phyloP scores from a whole-genome alignment of 768 basidiomycete species.

The Strobilomyces echinocephalus region DNA sequence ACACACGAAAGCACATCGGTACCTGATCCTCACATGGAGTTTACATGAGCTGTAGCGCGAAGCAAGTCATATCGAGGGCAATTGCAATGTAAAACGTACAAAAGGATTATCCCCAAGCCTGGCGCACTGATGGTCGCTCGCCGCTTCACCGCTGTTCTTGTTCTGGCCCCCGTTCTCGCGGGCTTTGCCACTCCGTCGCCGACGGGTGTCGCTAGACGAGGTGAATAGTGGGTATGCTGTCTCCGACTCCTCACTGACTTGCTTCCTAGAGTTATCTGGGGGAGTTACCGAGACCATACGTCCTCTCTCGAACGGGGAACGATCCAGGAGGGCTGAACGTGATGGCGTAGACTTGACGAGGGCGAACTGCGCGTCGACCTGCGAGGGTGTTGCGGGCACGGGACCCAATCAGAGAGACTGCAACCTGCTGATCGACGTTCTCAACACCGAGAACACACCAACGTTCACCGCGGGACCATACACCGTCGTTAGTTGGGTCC shows the following conservation, averaged over 20 bases:
- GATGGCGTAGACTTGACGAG: not conserved
- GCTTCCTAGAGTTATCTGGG: not conserved
- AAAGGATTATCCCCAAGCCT: too few relatives aligned
- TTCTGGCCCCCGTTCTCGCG: not conserved
- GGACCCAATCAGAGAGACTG: constrained; percentile 10
- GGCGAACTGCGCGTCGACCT: not conserved
- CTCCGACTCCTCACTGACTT: not conserved
- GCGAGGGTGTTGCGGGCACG: not conserved
- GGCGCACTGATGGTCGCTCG: not conserved
- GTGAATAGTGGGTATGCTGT: not conserved
- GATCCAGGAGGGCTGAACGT: not conserved
- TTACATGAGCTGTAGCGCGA: not conserved
- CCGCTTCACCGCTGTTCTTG: not conserved
- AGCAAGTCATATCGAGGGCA: not conserved
- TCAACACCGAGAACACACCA: not conserved
- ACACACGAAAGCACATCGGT: not conserved
- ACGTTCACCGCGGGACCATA: not conserved
- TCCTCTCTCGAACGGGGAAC: not conserved
- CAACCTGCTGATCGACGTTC: not conserved
- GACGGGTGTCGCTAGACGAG: not conserved
- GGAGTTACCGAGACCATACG: not conserved
- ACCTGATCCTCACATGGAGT: not conserved
- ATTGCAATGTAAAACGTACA: not conserved
- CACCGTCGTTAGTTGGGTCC: constrained; percentile 1
- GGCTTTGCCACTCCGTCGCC: not conserved